A percentile compares a stretch with the other conserved stretches of the same genome.
Evolutionary conservation across 202 grass and related monocot genomes (phyloP).

Genomic region (Bolboschoenoplectus hybrid): DNA sequence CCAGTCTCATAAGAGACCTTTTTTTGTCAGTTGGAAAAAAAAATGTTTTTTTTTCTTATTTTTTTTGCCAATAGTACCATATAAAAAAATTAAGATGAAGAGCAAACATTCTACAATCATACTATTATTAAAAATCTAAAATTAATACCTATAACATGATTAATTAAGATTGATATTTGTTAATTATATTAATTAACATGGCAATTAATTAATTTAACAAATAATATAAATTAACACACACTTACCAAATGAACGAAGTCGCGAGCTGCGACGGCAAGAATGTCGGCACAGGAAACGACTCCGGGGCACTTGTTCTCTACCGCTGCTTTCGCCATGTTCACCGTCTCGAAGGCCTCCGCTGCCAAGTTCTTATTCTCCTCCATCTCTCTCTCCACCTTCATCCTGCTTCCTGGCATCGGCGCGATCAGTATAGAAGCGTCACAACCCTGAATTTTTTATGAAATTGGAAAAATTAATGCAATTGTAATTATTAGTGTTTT

Average conservation of each 20-base stretch:
- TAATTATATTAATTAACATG: background rate
- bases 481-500: background rate
- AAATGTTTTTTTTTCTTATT: background rate
- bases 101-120: background rate
- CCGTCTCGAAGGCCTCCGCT: slow-evolving; percentile 72
- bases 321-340: slow-evolving; percentile 78
- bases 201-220: background rate
- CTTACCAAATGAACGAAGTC: slow-evolving; percentile 83
- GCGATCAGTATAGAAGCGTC: slow-evolving; percentile 87
- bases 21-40: background rate
- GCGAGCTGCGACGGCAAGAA: slow-evolving; percentile 77
- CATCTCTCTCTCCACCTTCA: slow-evolving; percentile 77
- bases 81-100: background rate
- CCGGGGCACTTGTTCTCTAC: slow-evolving; percentile 83
- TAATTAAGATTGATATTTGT: background rate
- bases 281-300: slow-evolving; percentile 84
- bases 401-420: slow-evolving; percentile 39
- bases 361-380: slow-evolving; percentile 81
- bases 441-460: slow-evolving; percentile 56
- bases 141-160: background rate
- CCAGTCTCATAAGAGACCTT: background rate
- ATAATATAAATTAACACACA: background rate
- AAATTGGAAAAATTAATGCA: background rate
- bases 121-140: slow-evolving; percentile 4
- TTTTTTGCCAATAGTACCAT: background rate